Evolutionary conservation across 2,329 filamentous ascomycete genomes (phyloP), one percentile per base, ranked within the genome.

Genomic region (Penicillium vulpinum): DNA sequence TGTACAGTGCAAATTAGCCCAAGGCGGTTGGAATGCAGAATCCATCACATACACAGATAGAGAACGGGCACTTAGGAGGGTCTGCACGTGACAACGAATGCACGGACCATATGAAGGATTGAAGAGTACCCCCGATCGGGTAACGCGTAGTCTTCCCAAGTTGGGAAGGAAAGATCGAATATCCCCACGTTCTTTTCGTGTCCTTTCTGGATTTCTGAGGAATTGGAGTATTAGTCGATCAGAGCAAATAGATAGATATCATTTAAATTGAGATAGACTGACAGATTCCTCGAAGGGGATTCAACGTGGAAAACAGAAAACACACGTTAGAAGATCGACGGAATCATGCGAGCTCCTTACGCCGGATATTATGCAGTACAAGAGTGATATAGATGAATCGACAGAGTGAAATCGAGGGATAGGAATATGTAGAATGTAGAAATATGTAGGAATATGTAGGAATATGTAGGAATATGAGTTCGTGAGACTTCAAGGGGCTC

Each of bases 11-110:
- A 51, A 35, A 26, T 44, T 11, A 51, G 26, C 21, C 38, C 21
- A 44, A 33, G 38, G 28, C 38, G 39, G 49, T 18, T 35, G 48
- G 53, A 44, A 51, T 54, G 56, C 39, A 61, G 52, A 61, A 58
- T 55, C 33, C 47, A 45, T 24, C 39, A 52, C 47, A 40, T 54
- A 48, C 40, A 16, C 38, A 44, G 29, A 51, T 50, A 45, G 47
- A 51, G 57, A 57, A 54, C 22, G 39, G 15, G 22, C 46, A 46
- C 47, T 51, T 21, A 28, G 21, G 54, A 56, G 48, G 40, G 51
- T 48, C 43, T 48, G 26, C 51, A 54, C 51, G 51, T 54, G 48
- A 56, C 26, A 51, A 5, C 3, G 0, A 51, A 51, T 51, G 48
- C 54, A 56, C 54, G 54, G 54, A 51, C 54, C 54, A 51, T 36